These are phyloP conservation scores for Lentinus polychrous DNA, from an alignment of 1,284 basidiomycete genomes.

Conservation along the genomic window DNA sequence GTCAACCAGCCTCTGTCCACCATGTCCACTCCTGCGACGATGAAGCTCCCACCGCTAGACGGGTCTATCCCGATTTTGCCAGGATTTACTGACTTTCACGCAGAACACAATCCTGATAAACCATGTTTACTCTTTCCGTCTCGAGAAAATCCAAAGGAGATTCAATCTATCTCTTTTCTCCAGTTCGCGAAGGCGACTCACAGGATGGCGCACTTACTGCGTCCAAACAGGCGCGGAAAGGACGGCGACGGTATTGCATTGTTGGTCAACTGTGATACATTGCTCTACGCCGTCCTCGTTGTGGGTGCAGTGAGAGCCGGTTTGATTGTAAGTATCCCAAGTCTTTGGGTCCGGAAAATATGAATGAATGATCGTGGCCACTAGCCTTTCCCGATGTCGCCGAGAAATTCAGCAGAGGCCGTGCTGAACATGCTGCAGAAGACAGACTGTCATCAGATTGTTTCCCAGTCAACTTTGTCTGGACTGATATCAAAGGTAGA, in stretches of 20 bases:
- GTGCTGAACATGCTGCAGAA: slow-evolving; percentile 11
- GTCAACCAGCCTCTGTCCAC: too few species aligned
- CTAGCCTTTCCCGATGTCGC: slow-evolving; percentile 22
- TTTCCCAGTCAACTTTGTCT: slow-evolving; percentile 4
- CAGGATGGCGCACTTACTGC: slow-evolving; percentile 26
- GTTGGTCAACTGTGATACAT: slow-evolving; percentile 23
- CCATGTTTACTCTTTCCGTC: slow-evolving; percentile 13
- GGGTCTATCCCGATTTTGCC: slow-evolving; percentile 11
- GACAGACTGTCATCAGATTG: slow-evolving; percentile 10
- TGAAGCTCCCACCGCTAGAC: slow-evolving; percentile 11
- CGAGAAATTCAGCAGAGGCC: slow-evolving; percentile 12
- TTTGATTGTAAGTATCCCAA: slow-evolving; percentile 15
- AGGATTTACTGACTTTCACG: slow-evolving; percentile 25
- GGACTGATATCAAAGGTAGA: slow-evolving; percentile 3
- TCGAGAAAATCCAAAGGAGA: slow-evolving; percentile 1
- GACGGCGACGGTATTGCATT: slow-evolving; percentile 25
- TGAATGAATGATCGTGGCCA: not conserved
- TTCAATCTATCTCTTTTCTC: slow-evolving; percentile 4
- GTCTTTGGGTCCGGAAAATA: not conserved
- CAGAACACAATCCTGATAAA: slow-evolving; percentile 22
- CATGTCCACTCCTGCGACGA: too few species aligned
- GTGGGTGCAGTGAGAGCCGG: slow-evolving; percentile 26
- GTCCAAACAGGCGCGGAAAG: slow-evolving; percentile 17
- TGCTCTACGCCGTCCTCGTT: slow-evolving; percentile 24
- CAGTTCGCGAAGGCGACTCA: slow-evolving; percentile 24